Conservation (phyloP, 805 yeast genomes). For the Ogataea methanolica region DNA sequence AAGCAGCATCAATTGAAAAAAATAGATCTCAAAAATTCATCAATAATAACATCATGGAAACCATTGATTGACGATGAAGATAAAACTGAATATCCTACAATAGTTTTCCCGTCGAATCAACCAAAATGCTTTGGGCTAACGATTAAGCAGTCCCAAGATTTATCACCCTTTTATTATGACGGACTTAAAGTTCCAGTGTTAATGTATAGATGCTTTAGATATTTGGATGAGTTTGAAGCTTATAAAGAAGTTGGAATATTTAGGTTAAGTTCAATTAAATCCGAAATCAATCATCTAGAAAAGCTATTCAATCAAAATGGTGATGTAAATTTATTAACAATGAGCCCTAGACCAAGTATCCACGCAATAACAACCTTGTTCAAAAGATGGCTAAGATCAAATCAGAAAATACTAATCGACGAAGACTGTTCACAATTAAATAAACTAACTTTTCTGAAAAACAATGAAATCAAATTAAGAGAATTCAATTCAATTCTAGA, state of each 20-base stretch:
- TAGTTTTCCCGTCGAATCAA: not conserved
- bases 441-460: slow-evolving; percentile 43
- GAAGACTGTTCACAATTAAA: slow-evolving; percentile 15
- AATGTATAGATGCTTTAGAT: slow-evolving; percentile 66
- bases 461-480: slow-evolving; percentile 37
- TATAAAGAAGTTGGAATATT: slow-evolving; percentile 79
- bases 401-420: slow-evolving; percentile 8
- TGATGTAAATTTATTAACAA: slow-evolving; percentile 10
- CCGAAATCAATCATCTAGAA: slow-evolving; percentile 13
- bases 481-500: slow-evolving; percentile 19
- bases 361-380: slow-evolving; percentile 80
- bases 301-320: slow-evolving; percentile 10
- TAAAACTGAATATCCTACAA: not conserved
- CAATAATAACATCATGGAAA: not conserved
- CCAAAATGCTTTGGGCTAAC: slow-evolving; percentile 53
- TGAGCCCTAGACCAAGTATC: slow-evolving; percentile 44
- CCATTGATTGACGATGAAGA: not conserved
- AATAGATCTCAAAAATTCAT: not conserved
- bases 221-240: slow-evolving; percentile 57
- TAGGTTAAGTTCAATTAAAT: slow-evolving; percentile 53
- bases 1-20: not conserved
- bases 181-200: slow-evolving; percentile 59
- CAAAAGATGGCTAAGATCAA: slow-evolving; percentile 70
- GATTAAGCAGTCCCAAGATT: slow-evolving; percentile 39
- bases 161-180: slow-evolving; percentile 45